Conservation (phyloP, 495 filamentous ascomycete genomes). For the Haplographium delicatum region DNA sequence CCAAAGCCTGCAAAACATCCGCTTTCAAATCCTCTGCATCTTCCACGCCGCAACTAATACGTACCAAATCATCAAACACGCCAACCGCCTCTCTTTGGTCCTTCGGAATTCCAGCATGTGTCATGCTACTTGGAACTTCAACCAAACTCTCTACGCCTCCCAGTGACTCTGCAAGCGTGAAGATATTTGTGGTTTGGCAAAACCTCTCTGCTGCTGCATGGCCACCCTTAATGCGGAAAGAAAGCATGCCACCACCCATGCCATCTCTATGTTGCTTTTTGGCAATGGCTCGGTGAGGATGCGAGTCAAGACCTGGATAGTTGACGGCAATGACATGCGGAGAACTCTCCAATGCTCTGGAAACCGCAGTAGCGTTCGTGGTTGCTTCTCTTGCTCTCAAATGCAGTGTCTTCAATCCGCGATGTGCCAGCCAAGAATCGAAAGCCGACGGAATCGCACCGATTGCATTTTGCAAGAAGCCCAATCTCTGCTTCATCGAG, state of each 20-base stretch:
- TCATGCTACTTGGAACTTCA: conserved; percentile 92
- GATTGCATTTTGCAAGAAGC: conserved; percentile 96
- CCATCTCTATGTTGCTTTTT: conserved; percentile 87
- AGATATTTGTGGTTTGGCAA: conserved; percentile 83
- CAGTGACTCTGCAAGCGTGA: conserved; percentile 88
- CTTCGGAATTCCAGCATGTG: conserved; percentile 88
- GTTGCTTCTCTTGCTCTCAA: conserved; percentile 81
- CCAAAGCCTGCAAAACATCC: conserved; percentile 82
- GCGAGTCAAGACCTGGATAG: conserved; percentile 86
- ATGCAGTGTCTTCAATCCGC: conserved; percentile 95
- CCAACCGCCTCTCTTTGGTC: conserved; percentile 86
- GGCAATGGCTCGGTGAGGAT: conserved; percentile 80
- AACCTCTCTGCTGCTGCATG: conserved; percentile 80
- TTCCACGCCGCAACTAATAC: conserved; percentile 91
- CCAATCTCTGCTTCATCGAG: conserved; percentile 65
- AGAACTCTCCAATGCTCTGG: conserved; percentile 70
- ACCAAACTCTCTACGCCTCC: conserved; percentile 90
- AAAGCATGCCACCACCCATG: conserved; percentile 95
- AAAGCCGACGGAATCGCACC: conserved; percentile 88
- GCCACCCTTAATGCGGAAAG: conserved; percentile 92
- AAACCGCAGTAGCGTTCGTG: conserved; percentile 74
- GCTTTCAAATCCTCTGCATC: conserved; percentile 77
- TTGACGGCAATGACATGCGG: conserved; percentile 83
- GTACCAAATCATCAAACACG: conserved; percentile 95
- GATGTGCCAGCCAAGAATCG: conserved; percentile 98